phyloP scores from a whole-genome alignment of 225 moss, liverwort and hornwort species.

The Polytrichum formosum region DNA sequence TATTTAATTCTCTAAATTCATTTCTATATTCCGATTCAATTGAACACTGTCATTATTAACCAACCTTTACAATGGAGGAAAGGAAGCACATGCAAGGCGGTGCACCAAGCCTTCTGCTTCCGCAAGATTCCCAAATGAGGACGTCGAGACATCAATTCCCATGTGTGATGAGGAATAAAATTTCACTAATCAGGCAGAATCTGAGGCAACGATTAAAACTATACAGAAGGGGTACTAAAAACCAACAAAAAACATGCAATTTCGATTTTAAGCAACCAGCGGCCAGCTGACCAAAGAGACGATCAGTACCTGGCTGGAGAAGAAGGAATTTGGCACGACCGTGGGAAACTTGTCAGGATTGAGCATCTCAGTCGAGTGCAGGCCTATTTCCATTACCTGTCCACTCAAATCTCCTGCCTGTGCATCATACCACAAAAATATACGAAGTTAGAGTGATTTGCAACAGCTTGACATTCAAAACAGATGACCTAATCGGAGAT shows the following conservation, averaged over 20 bases:
- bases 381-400: constrained; percentile 68
- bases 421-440: constrained; percentile 2
- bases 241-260: too few relatives aligned
- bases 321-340: constrained; percentile 79
- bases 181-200: background rate
- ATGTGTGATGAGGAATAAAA: background rate
- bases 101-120: too few relatives aligned
- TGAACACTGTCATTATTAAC: background rate
- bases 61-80: background rate
- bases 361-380: constrained; percentile 78
- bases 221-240: background rate
- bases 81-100: too few relatives aligned
- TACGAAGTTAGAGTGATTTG: background rate
- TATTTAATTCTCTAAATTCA: background rate
- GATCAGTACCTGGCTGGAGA: constrained; percentile 66
- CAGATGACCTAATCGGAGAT: background rate
- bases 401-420: constrained; percentile 81
- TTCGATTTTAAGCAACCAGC: too few relatives aligned
- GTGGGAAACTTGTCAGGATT: constrained; percentile 76
- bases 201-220: background rate
- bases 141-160: background rate
- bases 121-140: background rate
- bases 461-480: background rate
- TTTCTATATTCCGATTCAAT: background rate
- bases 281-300: background rate